Evolutionary conservation across 441 rosid species (phyloP).

Genomic region (Flueggea neowawraea): DNA sequence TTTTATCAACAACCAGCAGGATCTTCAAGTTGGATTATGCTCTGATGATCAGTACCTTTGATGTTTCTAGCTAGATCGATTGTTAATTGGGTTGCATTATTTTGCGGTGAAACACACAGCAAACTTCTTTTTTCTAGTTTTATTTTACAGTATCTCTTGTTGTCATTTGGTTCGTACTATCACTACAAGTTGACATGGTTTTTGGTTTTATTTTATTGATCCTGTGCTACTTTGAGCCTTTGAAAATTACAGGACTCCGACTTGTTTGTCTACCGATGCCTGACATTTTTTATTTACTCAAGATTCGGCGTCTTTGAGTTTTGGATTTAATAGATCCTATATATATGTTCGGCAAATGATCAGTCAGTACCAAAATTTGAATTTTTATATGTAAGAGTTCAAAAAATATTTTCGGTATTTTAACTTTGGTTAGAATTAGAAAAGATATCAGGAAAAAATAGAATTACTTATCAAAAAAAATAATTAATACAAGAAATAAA

Average conservation of each 20-base stretch:
- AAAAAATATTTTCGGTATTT: too few relatives aligned
- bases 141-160: neutral
- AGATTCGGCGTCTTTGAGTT: neutral
- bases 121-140: neutral
- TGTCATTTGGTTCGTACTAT: neutral
- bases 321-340: neutral
- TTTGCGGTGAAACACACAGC: neutral
- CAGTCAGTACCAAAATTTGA: too few relatives aligned
- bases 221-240: neutral
- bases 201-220: neutral
- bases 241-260: neutral
- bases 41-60: neutral
- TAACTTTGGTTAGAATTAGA: too few relatives aligned
- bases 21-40: conserved; percentile 13
- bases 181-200: neutral
- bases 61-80: conserved; percentile 13
- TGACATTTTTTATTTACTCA: neutral
- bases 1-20: conserved; percentile 31
- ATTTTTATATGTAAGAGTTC: too few relatives aligned
- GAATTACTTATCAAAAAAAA: too few relatives aligned
- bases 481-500: too few relatives aligned
- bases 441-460: too few relatives aligned
- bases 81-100: neutral
- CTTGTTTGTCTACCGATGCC: neutral
- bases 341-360: too few relatives aligned